Conservation (phyloP, 2,329 filamentous ascomycete genomes). For the Exophiala sp. region DNA sequence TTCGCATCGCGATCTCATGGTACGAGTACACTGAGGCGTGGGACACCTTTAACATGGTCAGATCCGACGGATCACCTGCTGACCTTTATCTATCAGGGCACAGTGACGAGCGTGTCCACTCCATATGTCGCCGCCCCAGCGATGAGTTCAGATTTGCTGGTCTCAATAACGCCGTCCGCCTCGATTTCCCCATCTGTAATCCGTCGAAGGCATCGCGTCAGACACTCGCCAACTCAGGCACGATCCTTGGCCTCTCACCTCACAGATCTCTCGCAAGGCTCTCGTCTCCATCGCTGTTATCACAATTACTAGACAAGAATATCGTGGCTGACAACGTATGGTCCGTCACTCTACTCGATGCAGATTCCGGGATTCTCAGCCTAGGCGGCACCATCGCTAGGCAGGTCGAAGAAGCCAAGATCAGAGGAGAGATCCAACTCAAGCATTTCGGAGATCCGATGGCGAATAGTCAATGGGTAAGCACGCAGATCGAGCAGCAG, state of each 20-base stretch:
- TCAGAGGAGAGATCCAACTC: slow-evolving; percentile 28
- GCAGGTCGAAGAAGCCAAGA: slow-evolving; percentile 28
- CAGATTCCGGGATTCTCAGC: slow-evolving; percentile 31
- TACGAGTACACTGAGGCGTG: slow-evolving; percentile 2
- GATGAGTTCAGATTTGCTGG: slow-evolving; percentile 26
- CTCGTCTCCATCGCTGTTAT: slow-evolving; percentile 24
- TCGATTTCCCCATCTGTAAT: slow-evolving; percentile 31
- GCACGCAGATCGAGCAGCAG: slow-evolving; percentile 17
- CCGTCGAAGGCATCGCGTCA: slow-evolving; percentile 29
- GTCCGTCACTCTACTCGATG: slow-evolving; percentile 32
- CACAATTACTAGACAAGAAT: slow-evolving; percentile 26
- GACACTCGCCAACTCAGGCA: slow-evolving; percentile 31
- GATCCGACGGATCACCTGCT: neutral
- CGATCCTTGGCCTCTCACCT: slow-evolving; percentile 32
- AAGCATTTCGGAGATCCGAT: slow-evolving; percentile 23
- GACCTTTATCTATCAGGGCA: slow-evolving; percentile 14
- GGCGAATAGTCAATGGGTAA: slow-evolving; percentile 16
- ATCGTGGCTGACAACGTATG: slow-evolving; percentile 28
- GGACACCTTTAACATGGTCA: too few species aligned
- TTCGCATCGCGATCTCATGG: slow-evolving; percentile 29
- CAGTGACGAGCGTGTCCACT: slow-evolving; percentile 25
- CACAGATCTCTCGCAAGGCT: slow-evolving; percentile 29
- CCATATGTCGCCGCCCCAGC: slow-evolving; percentile 27
- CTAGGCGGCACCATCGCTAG: slow-evolving; percentile 32
- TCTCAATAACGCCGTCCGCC: slow-evolving; percentile 15